These are phyloP conservation scores for Hypoxylon crocopeplum DNA, from an alignment of 495 filamentous ascomycete genomes.

Conservation along the genomic window DNA sequence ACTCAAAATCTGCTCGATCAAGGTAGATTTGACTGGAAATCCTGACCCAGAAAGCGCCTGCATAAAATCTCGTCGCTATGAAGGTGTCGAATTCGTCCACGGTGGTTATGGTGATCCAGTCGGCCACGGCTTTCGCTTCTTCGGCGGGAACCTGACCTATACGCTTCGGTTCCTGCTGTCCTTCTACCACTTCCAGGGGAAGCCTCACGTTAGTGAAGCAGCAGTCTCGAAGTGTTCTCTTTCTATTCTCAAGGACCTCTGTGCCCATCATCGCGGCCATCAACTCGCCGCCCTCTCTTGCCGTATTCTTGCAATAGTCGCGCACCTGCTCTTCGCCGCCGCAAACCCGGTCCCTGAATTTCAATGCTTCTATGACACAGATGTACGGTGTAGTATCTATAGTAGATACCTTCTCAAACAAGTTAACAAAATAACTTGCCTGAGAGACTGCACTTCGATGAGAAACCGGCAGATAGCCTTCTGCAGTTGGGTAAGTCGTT, in stretches of 20 bases:
- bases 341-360: slow-evolving; percentile 69
- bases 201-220: slow-evolving; percentile 70
- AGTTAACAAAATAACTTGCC: slow-evolving; percentile 57
- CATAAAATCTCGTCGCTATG: slow-evolving; percentile 68
- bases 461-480: slow-evolving; percentile 51
- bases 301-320: slow-evolving; percentile 62
- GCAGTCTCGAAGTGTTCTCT: slow-evolving; percentile 42
- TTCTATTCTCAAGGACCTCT: slow-evolving; percentile 66
- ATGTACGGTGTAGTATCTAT: slow-evolving; percentile 71
- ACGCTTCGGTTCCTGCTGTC: slow-evolving; percentile 30
- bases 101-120: slow-evolving; percentile 63
- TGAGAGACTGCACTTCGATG: slow-evolving; percentile 19
- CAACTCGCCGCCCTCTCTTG: slow-evolving; percentile 61
- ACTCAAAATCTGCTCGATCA: slow-evolving; percentile 78
- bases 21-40: slow-evolving; percentile 83
- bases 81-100: slow-evolving; percentile 72
- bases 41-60: slow-evolving; percentile 69
- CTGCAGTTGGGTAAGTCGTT: slow-evolving; percentile 73
- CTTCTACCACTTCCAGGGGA: slow-evolving; percentile 57
- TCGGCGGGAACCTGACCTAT: slow-evolving; percentile 21
- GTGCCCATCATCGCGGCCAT: slow-evolving; percentile 69
- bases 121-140: slow-evolving; percentile 46
- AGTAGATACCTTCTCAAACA: slow-evolving; percentile 78
- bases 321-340: slow-evolving; percentile 76
- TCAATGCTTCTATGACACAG: slow-evolving; percentile 68